Base-by-base conservation (phyloP, 164 flowering plant genomes). In the Umbilicus rupestris region DNA sequence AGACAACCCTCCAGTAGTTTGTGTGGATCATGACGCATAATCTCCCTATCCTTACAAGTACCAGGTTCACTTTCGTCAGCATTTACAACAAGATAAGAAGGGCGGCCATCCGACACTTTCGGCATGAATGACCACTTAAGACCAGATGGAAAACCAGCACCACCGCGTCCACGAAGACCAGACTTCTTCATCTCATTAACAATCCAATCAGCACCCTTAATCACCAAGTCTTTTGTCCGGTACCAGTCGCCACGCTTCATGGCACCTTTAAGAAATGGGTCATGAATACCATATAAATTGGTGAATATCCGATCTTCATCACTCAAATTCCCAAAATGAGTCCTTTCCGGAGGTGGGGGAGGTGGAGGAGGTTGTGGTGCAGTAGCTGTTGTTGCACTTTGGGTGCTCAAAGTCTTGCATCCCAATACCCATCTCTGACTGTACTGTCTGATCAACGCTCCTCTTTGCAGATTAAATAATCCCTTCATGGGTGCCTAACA, bases 31-130 rank as follows among this genome's bases (percentile, higher is more conserved):
- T 94, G 98, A 41, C 97, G 83, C 96, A 94, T 87, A 50, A 94
- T 90, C 76, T 90, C 97, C 63, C 96, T 83, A 77, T 94, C 98
- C 68, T 94, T 94, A 57, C 97, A 94, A 1, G 98, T 90, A 42
- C 98, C 97, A 42, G 97, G 98, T 73, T 93, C 98, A 87, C 97
- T 94, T 78, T 94, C 98, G 80, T 94, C 98, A 66, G 98, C 98
- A 80, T 94, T 94, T 24, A 90, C 97, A 70, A 94, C 97, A 74
- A 94, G 91, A 71, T 90, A 94, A 19, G 96, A 89, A 68, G 97
- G 97, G 58, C 97, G 96, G n/a, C 96, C 96, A 73, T 89, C 96
- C 60, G 98, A 86, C 68, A 80, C 85, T 76, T 94, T 94, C 12
- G 98, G 97, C 98, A 94, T 94, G 72, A 94, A 94, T 22, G 96